phyloP scores from a whole-genome alignment of 805 yeast genomes.

The Candida takata region DNA sequence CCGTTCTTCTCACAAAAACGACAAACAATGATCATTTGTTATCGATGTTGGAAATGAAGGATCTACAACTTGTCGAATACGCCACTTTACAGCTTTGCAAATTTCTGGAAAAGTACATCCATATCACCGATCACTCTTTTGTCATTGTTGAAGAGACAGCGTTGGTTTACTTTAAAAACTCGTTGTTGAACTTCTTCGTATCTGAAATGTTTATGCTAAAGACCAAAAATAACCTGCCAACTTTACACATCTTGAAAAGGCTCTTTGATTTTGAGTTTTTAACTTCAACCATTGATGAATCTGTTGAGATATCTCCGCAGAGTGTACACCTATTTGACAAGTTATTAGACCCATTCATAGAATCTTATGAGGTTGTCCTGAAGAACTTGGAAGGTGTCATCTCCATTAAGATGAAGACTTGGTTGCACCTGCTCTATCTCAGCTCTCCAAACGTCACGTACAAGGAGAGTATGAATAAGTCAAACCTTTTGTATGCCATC shows the following conservation, averaged over 20 bases:
- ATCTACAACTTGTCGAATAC: not conserved
- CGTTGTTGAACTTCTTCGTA: slow-evolving; percentile 16
- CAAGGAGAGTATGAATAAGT: slow-evolving; percentile 19
- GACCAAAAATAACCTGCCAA: slow-evolving; percentile 1
- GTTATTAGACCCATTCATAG: slow-evolving; percentile 17
- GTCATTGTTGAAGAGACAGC: slow-evolving; percentile 14
- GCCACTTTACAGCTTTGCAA: slow-evolving; percentile 6
- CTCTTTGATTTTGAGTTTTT: slow-evolving; percentile 18
- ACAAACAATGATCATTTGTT: slow-evolving; percentile 10
- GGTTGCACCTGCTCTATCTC: slow-evolving; percentile 18
- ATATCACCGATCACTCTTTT: slow-evolving; percentile 2
- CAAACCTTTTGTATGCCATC: slow-evolving; percentile 18
- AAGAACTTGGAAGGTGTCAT: slow-evolving; percentile 13
- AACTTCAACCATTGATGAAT: slow-evolving; percentile 10
- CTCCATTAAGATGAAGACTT: slow-evolving; percentile 11
- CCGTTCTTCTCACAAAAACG: slow-evolving; percentile 2
- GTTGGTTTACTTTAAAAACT: slow-evolving; percentile 19
- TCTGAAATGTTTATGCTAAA: slow-evolving; percentile 15
- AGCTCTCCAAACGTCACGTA: slow-evolving; percentile 13
- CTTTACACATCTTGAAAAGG: slow-evolving; percentile 7
- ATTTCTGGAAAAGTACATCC: slow-evolving; percentile 10
- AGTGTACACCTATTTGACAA: slow-evolving; percentile 10
- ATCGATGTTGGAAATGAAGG: slow-evolving; percentile 1
- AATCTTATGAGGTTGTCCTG: slow-evolving; percentile 18
- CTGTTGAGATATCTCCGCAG: not conserved